Evolutionary conservation across 805 yeast species (phyloP).

Genomic region (Candida khao-thaluensis): DNA sequence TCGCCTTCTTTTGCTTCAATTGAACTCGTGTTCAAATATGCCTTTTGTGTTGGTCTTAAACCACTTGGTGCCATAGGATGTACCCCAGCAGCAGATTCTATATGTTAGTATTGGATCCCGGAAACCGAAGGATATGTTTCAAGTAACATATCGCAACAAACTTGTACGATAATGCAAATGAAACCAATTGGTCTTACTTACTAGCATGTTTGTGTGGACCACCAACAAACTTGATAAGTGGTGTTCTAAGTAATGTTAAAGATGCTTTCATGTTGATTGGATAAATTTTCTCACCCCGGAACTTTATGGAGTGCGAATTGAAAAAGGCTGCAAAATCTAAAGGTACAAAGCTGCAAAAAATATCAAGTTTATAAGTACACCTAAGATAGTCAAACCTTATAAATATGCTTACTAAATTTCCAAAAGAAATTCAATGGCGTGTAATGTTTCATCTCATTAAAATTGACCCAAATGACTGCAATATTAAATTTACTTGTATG

Average conservation of each 20-base stretch:
- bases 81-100: slow-evolving; percentile 18
- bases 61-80: slow-evolving; percentile 48
- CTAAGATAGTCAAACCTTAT: not conserved
- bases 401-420: not conserved
- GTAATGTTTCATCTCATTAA: slow-evolving; percentile 2
- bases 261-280: slow-evolving; percentile 31
- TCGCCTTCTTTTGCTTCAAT: slow-evolving; percentile 43
- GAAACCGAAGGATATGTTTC: not conserved
- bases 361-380: not conserved
- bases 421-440: slow-evolving; percentile 5
- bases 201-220: slow-evolving; percentile 62
- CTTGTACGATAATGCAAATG: no score
- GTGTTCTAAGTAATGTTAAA: slow-evolving; percentile 44
- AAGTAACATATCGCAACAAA: not conserved
- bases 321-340: slow-evolving; percentile 5
- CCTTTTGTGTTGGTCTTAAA: slow-evolving; percentile 32
- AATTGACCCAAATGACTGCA: not conserved
- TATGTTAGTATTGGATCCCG: slow-evolving; percentile 1
- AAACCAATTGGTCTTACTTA: no score
- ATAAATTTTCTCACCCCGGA: slow-evolving; percentile 5
- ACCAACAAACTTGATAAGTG: slow-evolving; percentile 84
- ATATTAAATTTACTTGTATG: slow-evolving; percentile 1
- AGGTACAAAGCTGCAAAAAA: not conserved
- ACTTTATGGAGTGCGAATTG: slow-evolving; percentile 1
- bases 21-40: slow-evolving; percentile 30